These are phyloP conservation scores for Pulicaria dysenterica DNA, from an alignment of 129 eudicot genomes.

Conservation along the genomic window DNA sequence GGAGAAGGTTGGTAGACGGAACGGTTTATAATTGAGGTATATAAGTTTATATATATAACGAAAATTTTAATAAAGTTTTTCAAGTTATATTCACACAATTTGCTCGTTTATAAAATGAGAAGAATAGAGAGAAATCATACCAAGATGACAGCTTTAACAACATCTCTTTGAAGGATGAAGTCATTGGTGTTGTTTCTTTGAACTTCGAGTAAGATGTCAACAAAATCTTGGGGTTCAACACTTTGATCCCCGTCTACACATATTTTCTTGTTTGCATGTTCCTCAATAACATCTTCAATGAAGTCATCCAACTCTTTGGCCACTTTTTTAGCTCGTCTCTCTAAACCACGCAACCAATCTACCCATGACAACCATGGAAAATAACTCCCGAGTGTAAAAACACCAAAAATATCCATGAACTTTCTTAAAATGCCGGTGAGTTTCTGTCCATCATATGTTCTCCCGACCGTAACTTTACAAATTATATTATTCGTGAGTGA, in stretches of 20 bases:
- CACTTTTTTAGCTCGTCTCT: slow-evolving; percentile 27
- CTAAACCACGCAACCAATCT: slow-evolving; percentile 33
- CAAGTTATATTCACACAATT: too few relatives aligned
- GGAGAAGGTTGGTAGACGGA: too few relatives aligned
- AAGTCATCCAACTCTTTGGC: slow-evolving; percentile 37
- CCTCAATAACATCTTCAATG: slow-evolving; percentile 37
- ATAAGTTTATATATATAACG: too few relatives aligned
- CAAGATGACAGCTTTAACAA: slow-evolving; percentile 40
- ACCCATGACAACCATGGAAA: slow-evolving; percentile 46
- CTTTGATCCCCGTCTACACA: not conserved
- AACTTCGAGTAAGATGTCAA: slow-evolving; percentile 36
- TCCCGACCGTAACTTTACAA: slow-evolving; percentile 29
- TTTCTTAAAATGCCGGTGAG: not conserved
- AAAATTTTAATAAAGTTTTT: too few relatives aligned
- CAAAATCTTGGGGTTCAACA: slow-evolving; percentile 31
- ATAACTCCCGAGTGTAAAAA: slow-evolving; percentile 10
- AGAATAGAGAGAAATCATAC: slow-evolving; percentile 18
- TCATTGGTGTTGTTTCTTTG: slow-evolving; percentile 22
- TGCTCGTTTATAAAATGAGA: too few relatives aligned
- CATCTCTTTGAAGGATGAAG: slow-evolving; percentile 27
- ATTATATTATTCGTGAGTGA: slow-evolving; percentile 1
- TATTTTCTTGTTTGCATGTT: slow-evolving; percentile 28
- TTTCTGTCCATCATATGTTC: slow-evolving; percentile 15
- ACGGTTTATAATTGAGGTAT: too few relatives aligned
- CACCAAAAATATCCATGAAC: slow-evolving; percentile 15